Percentiles rank a stretch among this genome's conserved stretches.
Evolutionary conservation across 2,329 filamentous ascomycete genomes (phyloP).

Genomic region (Pezicula rhizophila): DNA sequence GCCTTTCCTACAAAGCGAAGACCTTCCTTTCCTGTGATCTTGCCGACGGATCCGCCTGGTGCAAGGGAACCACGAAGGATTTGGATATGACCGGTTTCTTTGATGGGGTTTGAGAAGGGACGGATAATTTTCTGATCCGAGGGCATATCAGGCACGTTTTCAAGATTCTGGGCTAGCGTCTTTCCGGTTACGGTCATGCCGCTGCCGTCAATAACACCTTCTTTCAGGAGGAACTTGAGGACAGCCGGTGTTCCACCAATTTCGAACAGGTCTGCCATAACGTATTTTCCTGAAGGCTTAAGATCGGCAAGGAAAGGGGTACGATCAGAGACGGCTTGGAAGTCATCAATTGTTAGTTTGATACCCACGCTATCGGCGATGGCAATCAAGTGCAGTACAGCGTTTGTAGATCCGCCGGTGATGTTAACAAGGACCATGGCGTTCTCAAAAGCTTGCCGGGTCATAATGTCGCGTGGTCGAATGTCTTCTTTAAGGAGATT

Average conservation of each 20-base stretch:
- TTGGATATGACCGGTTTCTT: slow-evolving; percentile 65
- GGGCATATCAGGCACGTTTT: slow-evolving; percentile 57
- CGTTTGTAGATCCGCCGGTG: slow-evolving; percentile 79
- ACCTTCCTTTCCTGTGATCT: slow-evolving; percentile 74
- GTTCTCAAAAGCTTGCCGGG: slow-evolving; percentile 74
- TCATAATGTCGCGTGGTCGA: slow-evolving; percentile 71
- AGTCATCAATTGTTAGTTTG: slow-evolving; percentile 79
- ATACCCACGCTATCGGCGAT: slow-evolving; percentile 77
- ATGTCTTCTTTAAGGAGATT: slow-evolving; percentile 72
- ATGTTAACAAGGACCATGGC: slow-evolving; percentile 80
- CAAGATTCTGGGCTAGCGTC: slow-evolving; percentile 51
- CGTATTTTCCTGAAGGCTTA: slow-evolving; percentile 67
- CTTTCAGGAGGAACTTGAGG: slow-evolving; percentile 51
- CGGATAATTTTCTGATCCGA: slow-evolving; percentile 65
- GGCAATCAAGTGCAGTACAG: slow-evolving; percentile 77
- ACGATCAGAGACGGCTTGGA: slow-evolving; percentile 74
- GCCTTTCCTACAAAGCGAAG: slow-evolving; percentile 62
- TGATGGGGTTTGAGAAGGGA: slow-evolving; percentile 63
- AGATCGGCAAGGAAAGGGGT: slow-evolving; percentile 77
- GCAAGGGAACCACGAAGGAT: slow-evolving; percentile 65
- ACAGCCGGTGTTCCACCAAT: slow-evolving; percentile 53
- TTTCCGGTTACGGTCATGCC: slow-evolving; percentile 55
- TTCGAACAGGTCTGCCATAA: slow-evolving; percentile 50
- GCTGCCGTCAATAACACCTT: slow-evolving; percentile 52
- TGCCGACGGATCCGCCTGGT: slow-evolving; percentile 64